phyloP scores from a whole-genome alignment of 2,329 filamentous ascomycete species.

The Aspergillus aculeatinus region DNA sequence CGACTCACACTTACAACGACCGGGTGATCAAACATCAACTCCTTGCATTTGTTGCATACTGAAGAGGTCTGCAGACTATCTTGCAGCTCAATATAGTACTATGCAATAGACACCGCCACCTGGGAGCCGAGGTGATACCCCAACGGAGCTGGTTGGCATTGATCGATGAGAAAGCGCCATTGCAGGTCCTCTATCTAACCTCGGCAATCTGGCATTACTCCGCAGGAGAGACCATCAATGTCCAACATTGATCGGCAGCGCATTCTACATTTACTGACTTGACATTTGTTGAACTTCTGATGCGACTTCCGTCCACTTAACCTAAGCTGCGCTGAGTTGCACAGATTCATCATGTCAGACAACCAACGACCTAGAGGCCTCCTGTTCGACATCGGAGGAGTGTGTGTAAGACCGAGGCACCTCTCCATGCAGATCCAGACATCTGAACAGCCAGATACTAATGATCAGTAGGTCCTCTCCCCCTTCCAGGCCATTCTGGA shows the following conservation, averaged over 20 bases:
- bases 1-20: background rate
- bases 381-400: constrained; percentile 93
- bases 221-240: constrained; percentile 5
- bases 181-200: constrained; percentile 19
- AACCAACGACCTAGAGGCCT: constrained; percentile 65
- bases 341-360: constrained; percentile 35
- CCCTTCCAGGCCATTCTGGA: constrained; percentile 92
- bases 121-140: background rate
- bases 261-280: background rate
- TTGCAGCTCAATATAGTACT: background rate
- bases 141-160: background rate
- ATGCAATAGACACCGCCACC: background rate
- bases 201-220: constrained; percentile 27
- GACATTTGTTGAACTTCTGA: background rate
- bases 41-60: background rate
- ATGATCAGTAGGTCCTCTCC: constrained; percentile 67
- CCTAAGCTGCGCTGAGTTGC: background rate
- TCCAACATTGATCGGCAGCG: background rate
- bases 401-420: constrained; percentile 68
- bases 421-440: background rate
- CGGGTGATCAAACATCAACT: background rate
- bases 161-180: background rate
- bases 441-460: constrained; percentile 10
- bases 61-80: background rate
- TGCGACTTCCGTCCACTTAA: too few relatives aligned